Percentiles rank a stretch among this genome's conserved stretches.
These are phyloP conservation scores for Mortierella claussenii DNA, from an alignment of 192 early-diverging fungal genomes.

Conservation along the genomic window DNA sequence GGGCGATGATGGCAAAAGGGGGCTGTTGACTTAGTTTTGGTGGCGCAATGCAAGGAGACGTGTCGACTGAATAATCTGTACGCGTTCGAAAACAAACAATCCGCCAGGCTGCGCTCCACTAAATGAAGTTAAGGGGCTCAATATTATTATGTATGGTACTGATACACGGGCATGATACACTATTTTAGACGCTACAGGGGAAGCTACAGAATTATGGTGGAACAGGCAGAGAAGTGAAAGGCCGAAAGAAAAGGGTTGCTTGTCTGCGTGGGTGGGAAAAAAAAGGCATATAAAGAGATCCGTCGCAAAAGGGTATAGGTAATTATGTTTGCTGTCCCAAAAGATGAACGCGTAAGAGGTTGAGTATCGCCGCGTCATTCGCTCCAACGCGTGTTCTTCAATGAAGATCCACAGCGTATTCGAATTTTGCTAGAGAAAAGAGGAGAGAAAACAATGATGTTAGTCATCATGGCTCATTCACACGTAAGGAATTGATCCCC, in stretches of 20 bases:
- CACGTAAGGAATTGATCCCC: too few species aligned
- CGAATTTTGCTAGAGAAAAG: constrained; percentile 35
- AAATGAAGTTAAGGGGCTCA: constrained; percentile 14
- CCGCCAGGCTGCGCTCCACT: too few species aligned
- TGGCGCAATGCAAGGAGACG: constrained; percentile 17
- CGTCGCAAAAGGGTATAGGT: background rate
- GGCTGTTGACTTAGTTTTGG: constrained; percentile 4
- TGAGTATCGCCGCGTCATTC: too few species aligned
- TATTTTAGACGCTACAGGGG: constrained; percentile 25
- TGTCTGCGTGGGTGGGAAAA: too few species aligned
- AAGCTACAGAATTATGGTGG: constrained; percentile 20
- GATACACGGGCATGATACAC: constrained; percentile 25
- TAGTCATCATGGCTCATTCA: too few species aligned
- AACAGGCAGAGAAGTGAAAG: constrained; percentile 10
- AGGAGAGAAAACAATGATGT: background rate
- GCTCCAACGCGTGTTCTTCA: constrained; percentile 6
- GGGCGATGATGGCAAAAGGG: background rate
- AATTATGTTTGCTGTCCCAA: background rate
- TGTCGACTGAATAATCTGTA: background rate
- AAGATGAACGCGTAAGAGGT: background rate
- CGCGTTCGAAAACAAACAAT: constrained; percentile 26
- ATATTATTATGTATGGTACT: background rate
- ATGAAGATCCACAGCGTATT: constrained; percentile 34
- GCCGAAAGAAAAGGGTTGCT: background rate
- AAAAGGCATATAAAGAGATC: background rate